A percentile compares a stretch with the other conserved stretches of the same genome.
Conservation (phyloP, 371 early-diverging fungal genomes). For the Mycotypha africana region DNA sequence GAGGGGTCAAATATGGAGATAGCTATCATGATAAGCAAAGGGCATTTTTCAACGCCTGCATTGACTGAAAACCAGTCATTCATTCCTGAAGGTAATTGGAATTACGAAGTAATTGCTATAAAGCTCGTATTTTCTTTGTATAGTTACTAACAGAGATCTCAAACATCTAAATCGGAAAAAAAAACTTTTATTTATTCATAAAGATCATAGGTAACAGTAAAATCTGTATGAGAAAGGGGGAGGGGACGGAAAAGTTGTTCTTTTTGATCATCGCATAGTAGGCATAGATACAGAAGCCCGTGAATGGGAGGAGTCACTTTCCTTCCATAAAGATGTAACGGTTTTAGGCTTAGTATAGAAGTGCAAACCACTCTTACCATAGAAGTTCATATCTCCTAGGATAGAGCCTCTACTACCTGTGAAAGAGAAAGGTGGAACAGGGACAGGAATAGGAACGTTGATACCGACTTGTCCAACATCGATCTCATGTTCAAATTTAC, state of each 20-base stretch:
- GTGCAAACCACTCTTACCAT: slow-evolving; percentile 71
- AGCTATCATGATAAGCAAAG: too few species aligned
- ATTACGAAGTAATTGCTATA: background rate
- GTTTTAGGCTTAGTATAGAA: slow-evolving; percentile 96
- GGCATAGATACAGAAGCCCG: slow-evolving; percentile 81
- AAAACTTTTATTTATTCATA: background rate
- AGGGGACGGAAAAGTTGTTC: too few species aligned
- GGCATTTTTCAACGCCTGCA: too few species aligned
- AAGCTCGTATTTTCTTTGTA: background rate
- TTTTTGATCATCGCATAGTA: too few species aligned
- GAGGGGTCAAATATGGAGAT: too few species aligned
- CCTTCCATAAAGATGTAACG: slow-evolving; percentile 89
- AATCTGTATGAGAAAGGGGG: too few species aligned
- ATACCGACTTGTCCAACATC: slow-evolving; percentile 93
- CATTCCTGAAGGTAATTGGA: too few species aligned
- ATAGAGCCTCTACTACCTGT: slow-evolving; percentile 95
- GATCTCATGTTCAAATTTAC: slow-evolving; percentile 85
- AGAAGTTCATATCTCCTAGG: slow-evolving; percentile 95
- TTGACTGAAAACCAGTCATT: too few species aligned
- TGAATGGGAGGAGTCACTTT: slow-evolving; percentile 67
- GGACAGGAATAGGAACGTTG: slow-evolving; percentile 95
- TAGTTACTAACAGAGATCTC: background rate
- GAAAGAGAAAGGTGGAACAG: slow-evolving; percentile 96
- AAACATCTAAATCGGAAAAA: background rate
- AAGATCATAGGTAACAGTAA: background rate